A percentile compares a stretch with the other conserved stretches of the same genome.
phyloP scores from a whole-genome alignment of 148 eudicot species.

The Persicaria tinctoria region DNA sequence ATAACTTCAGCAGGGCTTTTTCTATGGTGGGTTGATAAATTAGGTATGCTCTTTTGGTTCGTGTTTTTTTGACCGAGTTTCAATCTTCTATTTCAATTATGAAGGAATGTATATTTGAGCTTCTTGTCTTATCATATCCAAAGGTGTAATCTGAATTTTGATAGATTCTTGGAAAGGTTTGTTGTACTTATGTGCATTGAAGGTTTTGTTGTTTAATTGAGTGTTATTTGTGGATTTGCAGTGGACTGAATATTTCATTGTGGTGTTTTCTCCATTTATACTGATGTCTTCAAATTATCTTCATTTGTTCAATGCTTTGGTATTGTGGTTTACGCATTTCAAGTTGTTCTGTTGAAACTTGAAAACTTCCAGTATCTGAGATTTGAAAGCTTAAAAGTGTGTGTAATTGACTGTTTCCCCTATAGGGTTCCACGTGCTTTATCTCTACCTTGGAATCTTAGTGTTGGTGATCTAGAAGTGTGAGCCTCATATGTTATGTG shows the following conservation, averaged over 20 bases:
- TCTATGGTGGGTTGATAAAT: background rate
- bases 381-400: background rate
- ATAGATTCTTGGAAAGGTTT: background rate
- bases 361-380: background rate
- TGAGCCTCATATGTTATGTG: background rate
- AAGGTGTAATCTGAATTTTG: conserved; percentile 3
- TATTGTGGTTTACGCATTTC: background rate
- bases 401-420: background rate
- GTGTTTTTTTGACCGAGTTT: background rate
- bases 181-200: background rate
- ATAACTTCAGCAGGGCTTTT: background rate
- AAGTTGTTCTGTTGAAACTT: background rate
- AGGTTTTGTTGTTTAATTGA: no score
- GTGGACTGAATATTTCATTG: background rate
- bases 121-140: background rate
- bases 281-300: background rate
- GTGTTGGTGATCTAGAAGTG: background rate
- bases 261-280: background rate
- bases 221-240: no score
- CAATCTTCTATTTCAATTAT: background rate
- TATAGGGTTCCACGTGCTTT: background rate
- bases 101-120: background rate
- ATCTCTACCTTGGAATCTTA: background rate
- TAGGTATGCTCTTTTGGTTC: background rate
- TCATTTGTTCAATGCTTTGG: background rate